These are phyloP conservation scores for Rhynchospora pubera DNA, from an alignment of 176 grass and related monocot species.

Conservation along the genomic window DNA sequence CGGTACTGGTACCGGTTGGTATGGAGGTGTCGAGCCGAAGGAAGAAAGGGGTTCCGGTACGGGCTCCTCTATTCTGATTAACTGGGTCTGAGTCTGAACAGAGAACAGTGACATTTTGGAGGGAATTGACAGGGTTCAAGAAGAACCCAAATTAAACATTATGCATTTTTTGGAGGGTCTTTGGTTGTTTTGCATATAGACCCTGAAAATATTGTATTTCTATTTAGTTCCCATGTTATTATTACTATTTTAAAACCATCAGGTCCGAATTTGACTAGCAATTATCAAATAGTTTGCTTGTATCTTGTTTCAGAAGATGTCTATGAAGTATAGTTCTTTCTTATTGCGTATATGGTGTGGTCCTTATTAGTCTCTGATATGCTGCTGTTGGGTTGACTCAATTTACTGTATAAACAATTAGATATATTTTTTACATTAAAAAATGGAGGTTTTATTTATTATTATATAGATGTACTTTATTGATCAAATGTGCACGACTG, in stretches of 20 bases:
- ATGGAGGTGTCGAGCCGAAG: conserved; percentile 24
- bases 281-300: neutral
- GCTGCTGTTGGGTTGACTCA: neutral
- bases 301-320: neutral
- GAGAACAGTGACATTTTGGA: conserved; percentile 4
- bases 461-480: neutral
- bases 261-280: neutral
- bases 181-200: conserved; percentile 18
- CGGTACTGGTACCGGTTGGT: neutral
- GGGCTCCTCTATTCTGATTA: conserved; percentile 35
- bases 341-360: neutral
- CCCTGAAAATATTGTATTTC: conserved; percentile 4
- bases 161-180: conserved; percentile 16
- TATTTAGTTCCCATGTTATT: neutral
- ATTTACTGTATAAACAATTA: neutral
- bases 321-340: neutral
- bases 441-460: neutral
- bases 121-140: conserved; percentile 13
- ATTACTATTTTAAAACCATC: neutral
- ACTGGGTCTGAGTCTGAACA: neutral
- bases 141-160: conserved; percentile 25
- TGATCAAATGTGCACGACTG: neutral
- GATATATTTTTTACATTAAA: neutral
- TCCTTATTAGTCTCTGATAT: neutral
- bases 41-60: conserved; percentile 37